phyloP scores from a whole-genome alignment of 148 eudicot genomes.

The Chenopodium album region DNA sequence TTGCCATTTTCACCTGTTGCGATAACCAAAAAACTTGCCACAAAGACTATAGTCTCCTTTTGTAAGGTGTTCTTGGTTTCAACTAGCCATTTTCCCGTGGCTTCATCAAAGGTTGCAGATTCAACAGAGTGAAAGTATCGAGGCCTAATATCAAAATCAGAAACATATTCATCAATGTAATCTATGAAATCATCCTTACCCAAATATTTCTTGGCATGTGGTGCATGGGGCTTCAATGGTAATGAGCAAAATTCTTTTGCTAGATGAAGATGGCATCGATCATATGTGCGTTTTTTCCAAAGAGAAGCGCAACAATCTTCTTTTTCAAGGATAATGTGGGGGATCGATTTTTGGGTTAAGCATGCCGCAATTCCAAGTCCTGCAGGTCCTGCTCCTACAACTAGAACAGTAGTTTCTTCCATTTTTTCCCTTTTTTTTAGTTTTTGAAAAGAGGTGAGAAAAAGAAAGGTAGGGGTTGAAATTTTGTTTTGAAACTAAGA shows the following conservation, averaged over 20 bases:
- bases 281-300: slow-evolving; percentile 53
- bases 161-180: slow-evolving; percentile 47
- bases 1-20: slow-evolving; percentile 44
- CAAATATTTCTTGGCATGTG: slow-evolving; percentile 28
- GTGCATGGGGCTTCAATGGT: slow-evolving; percentile 34
- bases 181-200: slow-evolving; percentile 36
- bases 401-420: slow-evolving; percentile 33
- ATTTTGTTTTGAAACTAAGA: not conserved
- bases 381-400: slow-evolving; percentile 23
- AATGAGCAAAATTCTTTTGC: slow-evolving; percentile 42
- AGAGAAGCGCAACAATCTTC: slow-evolving; percentile 51
- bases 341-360: slow-evolving; percentile 22
- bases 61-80: not conserved
- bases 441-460: not conserved
- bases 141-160: slow-evolving; percentile 36
- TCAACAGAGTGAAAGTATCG: slow-evolving; percentile 26
- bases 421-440: not conserved
- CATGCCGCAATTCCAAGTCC: slow-evolving; percentile 32
- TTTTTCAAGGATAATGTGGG: slow-evolving; percentile 41
- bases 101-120: slow-evolving; percentile 28
- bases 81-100: slow-evolving; percentile 31
- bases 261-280: slow-evolving; percentile 51
- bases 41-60: slow-evolving; percentile 19
- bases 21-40: slow-evolving; percentile 32
- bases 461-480: no score